A percentile compares a stretch with the other conserved stretches of the same genome.
phyloP scores from a whole-genome alignment of 176 grass and related monocot species.

The Triticum monococcum region DNA sequence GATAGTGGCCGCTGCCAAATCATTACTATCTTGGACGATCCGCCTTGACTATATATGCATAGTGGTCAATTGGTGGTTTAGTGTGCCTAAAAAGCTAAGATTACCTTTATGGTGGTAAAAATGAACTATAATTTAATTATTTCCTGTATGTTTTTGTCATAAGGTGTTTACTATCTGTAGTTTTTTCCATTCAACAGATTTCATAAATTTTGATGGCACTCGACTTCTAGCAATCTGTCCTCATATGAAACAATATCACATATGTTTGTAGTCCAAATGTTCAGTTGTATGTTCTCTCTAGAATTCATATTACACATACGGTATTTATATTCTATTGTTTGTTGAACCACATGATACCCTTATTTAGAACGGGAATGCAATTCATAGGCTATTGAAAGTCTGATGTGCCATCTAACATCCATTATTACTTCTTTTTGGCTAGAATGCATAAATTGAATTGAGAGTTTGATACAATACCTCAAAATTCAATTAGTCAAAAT shows the following conservation, averaged over 20 bases:
- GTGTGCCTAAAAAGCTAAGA: not conserved
- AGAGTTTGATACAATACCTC: not conserved
- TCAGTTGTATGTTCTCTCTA: not conserved
- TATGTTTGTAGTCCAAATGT: not conserved
- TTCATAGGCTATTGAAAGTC: not conserved
- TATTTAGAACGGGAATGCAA: not conserved
- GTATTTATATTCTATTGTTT: not conserved
- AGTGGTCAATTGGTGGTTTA: not conserved
- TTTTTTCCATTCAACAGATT: not conserved
- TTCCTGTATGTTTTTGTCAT: not conserved
- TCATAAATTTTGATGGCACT: not conserved
- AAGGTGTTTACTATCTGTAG: not conserved
- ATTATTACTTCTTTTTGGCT: not conserved
- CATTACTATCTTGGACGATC: not conserved
- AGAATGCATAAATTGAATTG: constrained; percentile 7
- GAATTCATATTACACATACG: not conserved
- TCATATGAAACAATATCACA: not conserved
- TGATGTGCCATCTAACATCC: not conserved
- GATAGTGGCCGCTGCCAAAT: not conserved
- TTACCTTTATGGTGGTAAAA: not conserved
- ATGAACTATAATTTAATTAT: not conserved
- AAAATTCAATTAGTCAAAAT: not conserved
- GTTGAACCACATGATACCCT: not conserved
- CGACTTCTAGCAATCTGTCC: not conserved
- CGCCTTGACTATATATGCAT: not conserved